A percentile compares a stretch with the other conserved stretches of the same genome.
These are phyloP conservation scores for Biscogniauxia sp. DNA, from an alignment of 2,329 filamentous ascomycete genomes.

Conservation along the genomic window DNA sequence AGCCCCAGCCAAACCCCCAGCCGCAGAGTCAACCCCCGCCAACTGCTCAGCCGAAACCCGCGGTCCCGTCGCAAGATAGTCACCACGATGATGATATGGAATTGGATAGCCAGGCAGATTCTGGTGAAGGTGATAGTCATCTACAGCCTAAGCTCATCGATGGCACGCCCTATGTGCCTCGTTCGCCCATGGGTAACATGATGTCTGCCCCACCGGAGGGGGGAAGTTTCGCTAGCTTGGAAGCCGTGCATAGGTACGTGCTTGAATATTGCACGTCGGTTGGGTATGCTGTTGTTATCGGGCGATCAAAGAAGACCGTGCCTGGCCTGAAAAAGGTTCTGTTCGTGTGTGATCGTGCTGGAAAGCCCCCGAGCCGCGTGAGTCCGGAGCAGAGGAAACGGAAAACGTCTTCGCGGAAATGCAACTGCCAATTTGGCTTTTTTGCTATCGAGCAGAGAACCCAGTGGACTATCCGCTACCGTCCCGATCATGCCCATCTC, in stretches of 20 bases:
- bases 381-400: constrained; percentile 63
- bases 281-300: constrained; percentile 67
- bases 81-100: constrained; percentile 52
- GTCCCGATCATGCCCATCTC: constrained; percentile 57
- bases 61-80: constrained; percentile 35
- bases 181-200: constrained; percentile 55
- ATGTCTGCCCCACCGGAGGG: constrained; percentile 65
- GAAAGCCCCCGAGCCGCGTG: constrained; percentile 60
- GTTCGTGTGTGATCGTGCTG: constrained; percentile 64
- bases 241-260: constrained; percentile 63
- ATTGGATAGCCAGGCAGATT: constrained; percentile 48
- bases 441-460: constrained; percentile 67
- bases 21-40: constrained; percentile 27
- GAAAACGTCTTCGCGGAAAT: constrained; percentile 67
- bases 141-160: constrained; percentile 48
- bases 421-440: constrained; percentile 68
- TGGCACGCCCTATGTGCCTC: constrained; percentile 49
- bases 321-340: constrained; percentile 66
- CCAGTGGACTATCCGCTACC: constrained; percentile 65
- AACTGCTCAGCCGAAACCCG: constrained; percentile 29
- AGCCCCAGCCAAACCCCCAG: constrained; percentile 29
- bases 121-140: constrained; percentile 42
- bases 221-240: constrained; percentile 61
- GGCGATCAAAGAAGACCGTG: constrained; percentile 65
- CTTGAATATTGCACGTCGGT: constrained; percentile 65